A percentile compares a stretch with the other conserved stretches of the same genome.
Evolutionary conservation across 1,284 basidiomycete species (phyloP).

Genomic region (Cutaneotrichosporon dermatis): DNA sequence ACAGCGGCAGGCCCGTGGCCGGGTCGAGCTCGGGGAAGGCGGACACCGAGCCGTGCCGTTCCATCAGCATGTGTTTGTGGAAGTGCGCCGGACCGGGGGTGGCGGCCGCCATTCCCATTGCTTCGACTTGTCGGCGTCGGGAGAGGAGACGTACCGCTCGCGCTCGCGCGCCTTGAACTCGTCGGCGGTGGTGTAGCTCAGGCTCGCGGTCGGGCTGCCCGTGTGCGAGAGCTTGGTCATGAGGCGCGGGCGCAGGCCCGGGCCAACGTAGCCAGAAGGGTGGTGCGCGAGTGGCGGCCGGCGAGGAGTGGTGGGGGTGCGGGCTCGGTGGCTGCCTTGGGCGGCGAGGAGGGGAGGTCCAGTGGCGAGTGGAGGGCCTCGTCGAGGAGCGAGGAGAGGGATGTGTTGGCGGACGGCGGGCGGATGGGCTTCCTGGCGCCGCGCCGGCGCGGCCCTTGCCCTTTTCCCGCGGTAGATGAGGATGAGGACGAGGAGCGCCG

Average conservation of each 20-base stretch:
- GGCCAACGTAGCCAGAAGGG: background rate
- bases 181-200: slow-evolving; percentile 25
- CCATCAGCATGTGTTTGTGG: slow-evolving; percentile 3
- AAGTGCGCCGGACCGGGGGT: background rate
- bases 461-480: slow-evolving; percentile 3
- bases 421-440: slow-evolving; percentile 1
- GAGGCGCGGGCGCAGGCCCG: slow-evolving; percentile 25
- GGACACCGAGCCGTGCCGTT: background rate
- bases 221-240: slow-evolving; percentile 36
- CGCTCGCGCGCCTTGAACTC: slow-evolving; percentile 9
- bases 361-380: slow-evolving; percentile 36
- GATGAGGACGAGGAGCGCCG: background rate
- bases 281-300: slow-evolving; percentile 4
- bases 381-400: slow-evolving; percentile 18
- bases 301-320: background rate
- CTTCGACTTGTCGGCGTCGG: slow-evolving; percentile 1
- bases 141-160: slow-evolving; percentile 2
- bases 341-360: slow-evolving; percentile 15
- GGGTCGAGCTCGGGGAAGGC: slow-evolving; percentile 45
- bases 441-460: slow-evolving; percentile 25
- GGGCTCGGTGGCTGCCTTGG: background rate
- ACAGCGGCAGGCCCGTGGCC: slow-evolving; percentile 34
- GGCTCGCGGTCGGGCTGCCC: slow-evolving; percentile 31
- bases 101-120: background rate
- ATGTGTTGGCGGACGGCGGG: background rate